Conservation (phyloP, 2,329 filamentous ascomycete species). For the Claviceps lovelessii region DNA sequence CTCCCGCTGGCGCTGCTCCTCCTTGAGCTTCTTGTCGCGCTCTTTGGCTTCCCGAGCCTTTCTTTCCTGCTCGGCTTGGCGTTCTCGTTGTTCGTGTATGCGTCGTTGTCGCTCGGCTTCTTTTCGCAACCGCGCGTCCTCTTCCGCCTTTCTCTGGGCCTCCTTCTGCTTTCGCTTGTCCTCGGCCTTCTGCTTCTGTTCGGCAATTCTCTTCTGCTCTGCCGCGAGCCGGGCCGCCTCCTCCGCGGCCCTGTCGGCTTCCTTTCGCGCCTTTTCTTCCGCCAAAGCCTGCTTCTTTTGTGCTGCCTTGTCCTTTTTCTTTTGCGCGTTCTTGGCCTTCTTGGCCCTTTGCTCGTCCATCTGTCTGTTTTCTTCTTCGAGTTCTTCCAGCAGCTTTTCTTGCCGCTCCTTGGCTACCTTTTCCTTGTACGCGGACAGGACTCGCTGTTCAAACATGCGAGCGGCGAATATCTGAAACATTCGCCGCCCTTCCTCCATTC, state of each 20-base stretch:
- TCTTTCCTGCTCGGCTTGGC: constrained; percentile 71
- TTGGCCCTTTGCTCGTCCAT: constrained; percentile 75
- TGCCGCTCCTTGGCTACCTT: constrained; percentile 91
- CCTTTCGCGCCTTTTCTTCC: constrained; percentile 78
- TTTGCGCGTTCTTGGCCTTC: constrained; percentile 85
- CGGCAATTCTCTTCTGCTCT: constrained; percentile 66
- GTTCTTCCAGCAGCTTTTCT: constrained; percentile 75
- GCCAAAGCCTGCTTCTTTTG: constrained; percentile 77
- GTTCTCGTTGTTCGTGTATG: constrained; percentile 70
- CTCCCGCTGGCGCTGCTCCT: constrained; percentile 68
- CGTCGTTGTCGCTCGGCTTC: constrained; percentile 73
- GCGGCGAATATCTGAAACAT: constrained; percentile 99
- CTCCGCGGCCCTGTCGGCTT: constrained; percentile 79
- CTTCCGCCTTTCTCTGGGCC: constrained; percentile 74
- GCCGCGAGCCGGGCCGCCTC: constrained; percentile 62
- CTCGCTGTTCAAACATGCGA: constrained; percentile 96
- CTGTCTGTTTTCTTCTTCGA: constrained; percentile 68
- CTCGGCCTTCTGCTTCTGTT: constrained; percentile 68
- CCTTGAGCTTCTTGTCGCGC: constrained; percentile 73
- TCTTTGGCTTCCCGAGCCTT: constrained; percentile 49
- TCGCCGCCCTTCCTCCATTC: constrained; percentile 93
- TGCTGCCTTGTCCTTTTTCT: constrained; percentile 85
- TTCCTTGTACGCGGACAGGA: constrained; percentile 92
- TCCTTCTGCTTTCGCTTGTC: constrained; percentile 88
- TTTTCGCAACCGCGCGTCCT: constrained; percentile 73